Evolutionary conservation across 2,329 filamentous ascomycete genomes (phyloP).

Genomic region (Chalara sp.): DNA sequence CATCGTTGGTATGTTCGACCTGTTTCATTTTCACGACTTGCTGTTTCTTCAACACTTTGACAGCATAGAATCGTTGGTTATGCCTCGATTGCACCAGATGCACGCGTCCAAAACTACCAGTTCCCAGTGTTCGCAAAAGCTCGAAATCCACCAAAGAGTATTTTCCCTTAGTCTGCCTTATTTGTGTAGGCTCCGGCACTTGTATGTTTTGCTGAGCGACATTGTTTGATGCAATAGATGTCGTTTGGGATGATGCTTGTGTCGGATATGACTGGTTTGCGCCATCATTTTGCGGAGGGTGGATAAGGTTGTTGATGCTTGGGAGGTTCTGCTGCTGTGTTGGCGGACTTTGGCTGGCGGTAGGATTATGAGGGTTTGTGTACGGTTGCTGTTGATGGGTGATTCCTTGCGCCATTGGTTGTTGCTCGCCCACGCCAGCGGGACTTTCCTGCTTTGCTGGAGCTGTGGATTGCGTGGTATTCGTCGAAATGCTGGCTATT

Average conservation of each 20-base stretch:
- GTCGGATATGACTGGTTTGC: slow-evolving; percentile 25
- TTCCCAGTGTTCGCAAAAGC: slow-evolving; percentile 85
- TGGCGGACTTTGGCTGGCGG: slow-evolving; percentile 10
- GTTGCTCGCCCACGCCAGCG: slow-evolving; percentile 23
- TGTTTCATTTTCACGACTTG: slow-evolving; percentile 99
- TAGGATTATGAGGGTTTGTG: slow-evolving; percentile 18
- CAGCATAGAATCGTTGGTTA: slow-evolving; percentile 95
- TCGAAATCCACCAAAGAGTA: slow-evolving; percentile 89
- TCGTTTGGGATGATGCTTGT: slow-evolving; percentile 10
- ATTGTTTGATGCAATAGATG: slow-evolving; percentile 23
- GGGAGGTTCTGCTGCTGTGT: slow-evolving; percentile 57
- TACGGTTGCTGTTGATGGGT: slow-evolving; percentile 26
- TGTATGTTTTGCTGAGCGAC: slow-evolving; percentile 4
- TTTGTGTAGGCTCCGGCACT: slow-evolving; percentile 16
- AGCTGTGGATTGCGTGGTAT: slow-evolving; percentile 24
- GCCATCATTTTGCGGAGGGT: slow-evolving; percentile 50
- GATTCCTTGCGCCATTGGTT: slow-evolving; percentile 26
- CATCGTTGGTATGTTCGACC: slow-evolving; percentile 98
- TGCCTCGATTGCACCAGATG: slow-evolving; percentile 97
- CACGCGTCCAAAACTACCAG: slow-evolving; percentile 92
- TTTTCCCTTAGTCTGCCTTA: slow-evolving; percentile 86
- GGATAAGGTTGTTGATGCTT: slow-evolving; percentile 79
- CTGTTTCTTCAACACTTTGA: slow-evolving; percentile 97
- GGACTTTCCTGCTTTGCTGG: slow-evolving; percentile 21
- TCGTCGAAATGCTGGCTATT: slow-evolving; percentile 33